Evolutionary conservation across 345 rosid species (phyloP).

Genomic region (Brassica nigra): DNA sequence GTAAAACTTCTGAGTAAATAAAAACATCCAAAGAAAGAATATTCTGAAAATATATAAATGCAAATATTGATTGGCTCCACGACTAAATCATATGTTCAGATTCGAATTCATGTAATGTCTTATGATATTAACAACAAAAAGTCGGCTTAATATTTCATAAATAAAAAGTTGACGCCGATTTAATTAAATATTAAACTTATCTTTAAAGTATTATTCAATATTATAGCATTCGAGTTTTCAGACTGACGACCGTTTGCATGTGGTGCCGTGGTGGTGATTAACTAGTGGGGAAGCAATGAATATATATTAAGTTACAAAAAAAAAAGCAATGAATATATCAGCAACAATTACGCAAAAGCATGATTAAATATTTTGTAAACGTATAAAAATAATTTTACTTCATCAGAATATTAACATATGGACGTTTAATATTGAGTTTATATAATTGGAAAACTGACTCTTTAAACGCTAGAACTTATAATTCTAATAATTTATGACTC

Average conservation of each 20-base stretch:
- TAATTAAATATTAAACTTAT: no score
- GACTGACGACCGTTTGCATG: constrained; percentile 36
- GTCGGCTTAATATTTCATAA: no score
- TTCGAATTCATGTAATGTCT: not conserved
- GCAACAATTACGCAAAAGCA: constrained; percentile 29
- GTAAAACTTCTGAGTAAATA: not conserved
- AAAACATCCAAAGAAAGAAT: not conserved
- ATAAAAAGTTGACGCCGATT: no score
- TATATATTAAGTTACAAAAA: no score
- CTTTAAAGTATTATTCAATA: not conserved
- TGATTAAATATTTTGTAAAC: not conserved
- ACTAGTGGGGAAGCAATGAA: constrained; percentile 37
- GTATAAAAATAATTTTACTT: not conserved
- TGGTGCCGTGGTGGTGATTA: constrained; percentile 36
- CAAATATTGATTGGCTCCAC: constrained; percentile 32
- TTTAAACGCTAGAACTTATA: not conserved
- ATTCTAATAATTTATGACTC: not conserved
- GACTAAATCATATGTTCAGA: not conserved
- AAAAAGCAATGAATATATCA: constrained; percentile 41
- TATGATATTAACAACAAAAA: constrained; percentile 2
- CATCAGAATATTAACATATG: not conserved
- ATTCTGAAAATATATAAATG: not conserved
- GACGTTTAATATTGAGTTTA: not conserved
- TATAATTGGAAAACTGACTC: not conserved
- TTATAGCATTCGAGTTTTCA: constrained; percentile 26